phyloP scores from a whole-genome alignment of 805 yeast genomes.

The Wickerhamiella bombiphila region DNA sequence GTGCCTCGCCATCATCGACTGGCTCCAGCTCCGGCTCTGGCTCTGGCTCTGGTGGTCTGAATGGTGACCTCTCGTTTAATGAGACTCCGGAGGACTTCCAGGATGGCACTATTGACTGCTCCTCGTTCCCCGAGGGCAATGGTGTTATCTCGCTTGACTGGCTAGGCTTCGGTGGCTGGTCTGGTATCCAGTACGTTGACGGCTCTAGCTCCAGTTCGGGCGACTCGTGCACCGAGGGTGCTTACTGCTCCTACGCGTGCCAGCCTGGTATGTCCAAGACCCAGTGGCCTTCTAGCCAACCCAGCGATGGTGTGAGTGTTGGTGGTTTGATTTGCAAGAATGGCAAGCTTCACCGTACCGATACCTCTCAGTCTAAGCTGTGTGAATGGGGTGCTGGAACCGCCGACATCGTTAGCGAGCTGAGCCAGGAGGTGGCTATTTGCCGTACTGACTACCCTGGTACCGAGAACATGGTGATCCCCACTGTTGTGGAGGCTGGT shows the following conservation, averaged over 20 bases:
- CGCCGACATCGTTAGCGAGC: conserved; percentile 53
- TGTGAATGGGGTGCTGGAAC: conserved; percentile 77
- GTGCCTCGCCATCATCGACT: conserved; percentile 26
- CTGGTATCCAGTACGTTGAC: conserved; percentile 49
- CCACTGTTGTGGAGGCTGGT: conserved; percentile 71
- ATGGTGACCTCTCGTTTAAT: conserved; percentile 48
- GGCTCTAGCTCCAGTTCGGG: conserved; percentile 48
- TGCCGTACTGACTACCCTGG: conserved; percentile 99
- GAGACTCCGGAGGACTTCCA: conserved; percentile 47
- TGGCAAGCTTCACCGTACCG: conserved; percentile 76
- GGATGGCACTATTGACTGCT: conserved; percentile 60
- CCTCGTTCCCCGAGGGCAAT: conserved; percentile 60
- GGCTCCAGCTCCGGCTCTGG: conserved; percentile 23
- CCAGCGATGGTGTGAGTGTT: conserved; percentile 73
- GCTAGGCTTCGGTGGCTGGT: conserved; percentile 70
- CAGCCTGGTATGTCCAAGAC: conserved; percentile 98
- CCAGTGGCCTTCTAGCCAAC: conserved; percentile 89
- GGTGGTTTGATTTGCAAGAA: conserved; percentile 83
- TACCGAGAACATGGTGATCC: conserved; percentile 94
- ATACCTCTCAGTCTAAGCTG: conserved; percentile 47
- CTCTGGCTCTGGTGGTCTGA: conserved; percentile 20
- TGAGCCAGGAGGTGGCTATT: conserved; percentile 57
- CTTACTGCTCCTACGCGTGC: conserved; percentile 95
- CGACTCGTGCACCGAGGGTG: conserved; percentile 65
- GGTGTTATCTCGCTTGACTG: conserved; percentile 67